A percentile compares a stretch with the other conserved stretches of the same genome.
Evolutionary conservation across 169 alveolate species (phyloP).

Genomic region (Fabrea salina): DNA sequence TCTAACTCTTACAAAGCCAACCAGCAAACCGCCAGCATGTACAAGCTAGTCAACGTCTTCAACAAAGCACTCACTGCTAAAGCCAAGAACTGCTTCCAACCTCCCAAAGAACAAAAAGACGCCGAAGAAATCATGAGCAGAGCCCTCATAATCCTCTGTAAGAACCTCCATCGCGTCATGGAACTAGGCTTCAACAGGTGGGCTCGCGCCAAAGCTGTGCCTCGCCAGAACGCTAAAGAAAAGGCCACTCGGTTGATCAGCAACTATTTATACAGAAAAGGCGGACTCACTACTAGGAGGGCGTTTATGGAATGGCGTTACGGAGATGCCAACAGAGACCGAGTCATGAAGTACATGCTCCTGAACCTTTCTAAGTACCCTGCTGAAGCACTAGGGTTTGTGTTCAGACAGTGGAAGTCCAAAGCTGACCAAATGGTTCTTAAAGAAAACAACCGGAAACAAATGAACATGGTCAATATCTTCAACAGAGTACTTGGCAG

Average conservation of each 20-base stretch:
- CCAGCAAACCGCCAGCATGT: not conserved
- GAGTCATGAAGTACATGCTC: not conserved
- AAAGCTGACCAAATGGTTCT: not conserved
- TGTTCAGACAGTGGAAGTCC: not conserved
- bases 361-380: not conserved
- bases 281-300: no score
- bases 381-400: not conserved
- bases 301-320: no score
- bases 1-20: not conserved
- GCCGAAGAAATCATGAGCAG: not conserved
- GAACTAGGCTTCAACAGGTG: not conserved
- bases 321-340: not conserved
- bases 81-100: not conserved
- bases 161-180: not conserved
- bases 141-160: not conserved
- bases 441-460: not conserved
- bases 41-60: not conserved
- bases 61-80: not conserved
- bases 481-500: not conserved
- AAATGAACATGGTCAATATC: not conserved
- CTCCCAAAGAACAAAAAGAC: not conserved
- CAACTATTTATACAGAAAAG: no score
- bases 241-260: no score
- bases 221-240: no score
- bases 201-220: slow-evolving; percentile 14